Evolutionary conservation across 2,329 filamentous ascomycete species (phyloP).

Genomic region (Cercospora brassicicola): DNA sequence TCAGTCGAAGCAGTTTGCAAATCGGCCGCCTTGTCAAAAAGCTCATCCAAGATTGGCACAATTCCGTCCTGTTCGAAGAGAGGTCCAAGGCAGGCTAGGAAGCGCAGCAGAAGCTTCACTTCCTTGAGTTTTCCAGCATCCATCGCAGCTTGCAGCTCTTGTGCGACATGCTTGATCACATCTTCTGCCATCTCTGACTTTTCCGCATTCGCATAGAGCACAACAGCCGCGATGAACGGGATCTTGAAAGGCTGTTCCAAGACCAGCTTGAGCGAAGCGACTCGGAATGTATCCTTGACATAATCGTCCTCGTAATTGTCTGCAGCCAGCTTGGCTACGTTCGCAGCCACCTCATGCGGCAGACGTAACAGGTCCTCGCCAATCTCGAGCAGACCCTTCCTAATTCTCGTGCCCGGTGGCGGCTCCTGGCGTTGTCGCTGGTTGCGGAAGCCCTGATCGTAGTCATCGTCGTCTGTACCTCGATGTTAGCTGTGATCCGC

Average conservation of each 20-base stretch:
- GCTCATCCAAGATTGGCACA: conserved; percentile 79
- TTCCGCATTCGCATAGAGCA: conserved; percentile 74
- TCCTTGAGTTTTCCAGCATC: conserved; percentile 78
- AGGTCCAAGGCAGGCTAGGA: conserved; percentile 81
- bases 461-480: conserved; percentile 69
- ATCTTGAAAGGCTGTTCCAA: conserved; percentile 95
- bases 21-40: conserved; percentile 90
- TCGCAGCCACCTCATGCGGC: conserved; percentile 74
- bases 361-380: conserved; percentile 78
- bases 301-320: conserved; percentile 86
- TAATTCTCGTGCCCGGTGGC: conserved; percentile 62
- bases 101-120: conserved; percentile 85
- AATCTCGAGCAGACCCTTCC: conserved; percentile 75
- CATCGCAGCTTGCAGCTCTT: conserved; percentile 66
- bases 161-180: conserved; percentile 64
- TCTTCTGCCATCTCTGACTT: conserved; percentile 73
- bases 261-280: conserved; percentile 73
- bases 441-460: conserved; percentile 69
- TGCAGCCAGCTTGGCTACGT: conserved; percentile 72
- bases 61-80: conserved; percentile 80
- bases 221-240: conserved; percentile 84
- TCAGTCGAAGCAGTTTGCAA: conserved; percentile 90
- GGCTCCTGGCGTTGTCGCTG: conserved; percentile 74
- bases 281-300: conserved; percentile 69
- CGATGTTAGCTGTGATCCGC: conserved; percentile 1